Conservation (phyloP, 352 stramenopile genomes). For the Nothophytophthora sp. region DNA sequence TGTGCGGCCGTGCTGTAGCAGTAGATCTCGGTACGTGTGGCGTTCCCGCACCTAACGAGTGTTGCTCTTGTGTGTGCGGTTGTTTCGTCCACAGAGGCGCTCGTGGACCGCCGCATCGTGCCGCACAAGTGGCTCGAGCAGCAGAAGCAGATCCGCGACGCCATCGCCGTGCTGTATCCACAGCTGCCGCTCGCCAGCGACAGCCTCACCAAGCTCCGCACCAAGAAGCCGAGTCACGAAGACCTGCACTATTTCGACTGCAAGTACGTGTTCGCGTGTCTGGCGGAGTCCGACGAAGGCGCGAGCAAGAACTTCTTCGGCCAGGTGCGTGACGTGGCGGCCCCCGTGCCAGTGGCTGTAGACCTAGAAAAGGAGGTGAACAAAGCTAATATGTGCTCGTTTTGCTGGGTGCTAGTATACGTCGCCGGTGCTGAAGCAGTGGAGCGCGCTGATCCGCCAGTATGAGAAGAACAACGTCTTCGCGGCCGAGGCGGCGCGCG, state of each 20-base stretch:
- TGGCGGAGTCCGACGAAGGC: constrained; percentile 65
- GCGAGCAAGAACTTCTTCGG: constrained; percentile 77
- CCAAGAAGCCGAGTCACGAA: constrained; percentile 52
- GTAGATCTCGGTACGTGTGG: neutral
- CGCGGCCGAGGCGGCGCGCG: constrained; percentile 65
- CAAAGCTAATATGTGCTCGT: neutral
- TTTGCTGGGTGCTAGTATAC: constrained; percentile 52
- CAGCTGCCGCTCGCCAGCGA: constrained; percentile 51
- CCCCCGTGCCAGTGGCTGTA: neutral
- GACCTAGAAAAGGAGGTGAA: neutral
- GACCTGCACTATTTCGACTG: constrained; percentile 81
- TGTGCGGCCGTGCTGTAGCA: no score
- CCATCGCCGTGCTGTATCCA: constrained; percentile 49
- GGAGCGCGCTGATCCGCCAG: constrained; percentile 58
- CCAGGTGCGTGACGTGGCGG: constrained; percentile 28
- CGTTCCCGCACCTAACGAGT: neutral
- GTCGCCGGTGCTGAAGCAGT: constrained; percentile 72
- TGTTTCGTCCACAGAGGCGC: constrained; percentile 38
- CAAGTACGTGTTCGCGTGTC: constrained; percentile 59
- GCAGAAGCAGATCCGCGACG: constrained; percentile 61
- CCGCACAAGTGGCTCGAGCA: constrained; percentile 73
- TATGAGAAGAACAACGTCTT: constrained; percentile 87
- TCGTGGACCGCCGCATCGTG: constrained; percentile 76
- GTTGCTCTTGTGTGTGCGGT: neutral
- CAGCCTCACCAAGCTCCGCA: constrained; percentile 42